Base-by-base conservation (phyloP, 257 asterid species). In the Linaria vulgaris region DNA sequence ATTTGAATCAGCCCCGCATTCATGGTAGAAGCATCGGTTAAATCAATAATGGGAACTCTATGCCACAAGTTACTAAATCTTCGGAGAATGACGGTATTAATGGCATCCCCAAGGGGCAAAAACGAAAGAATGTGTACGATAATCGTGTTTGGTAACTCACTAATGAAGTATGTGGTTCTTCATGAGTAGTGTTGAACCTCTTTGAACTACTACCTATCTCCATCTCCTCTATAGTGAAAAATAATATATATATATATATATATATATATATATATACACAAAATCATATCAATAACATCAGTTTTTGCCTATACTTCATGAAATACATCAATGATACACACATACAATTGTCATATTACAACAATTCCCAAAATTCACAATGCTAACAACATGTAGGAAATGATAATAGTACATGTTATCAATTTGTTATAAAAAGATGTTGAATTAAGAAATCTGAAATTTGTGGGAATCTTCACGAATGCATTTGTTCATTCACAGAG, bases 61-160 rank as follows among this genome's bases (percentile, higher is more conserved):
- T 49, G 69, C 77, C 79, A 75, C 21, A 79, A 63, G 21, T 59
- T 50, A 17, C 74, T 69, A 54, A 75, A 79, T 53, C 77, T 46
- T 39, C 74, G 59, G 22, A 71, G 39, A 7, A 67, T 52, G 52
- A 30, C 56, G 13, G 75, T 78, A 12, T 53, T 62, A 16, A 65
- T 41, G 2, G 59, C 78, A 44, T 71, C 83, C 6, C 15, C n/a
- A 12, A 59, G 16, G 14, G 74, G 74, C 22, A 79, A 55, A 57
- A 79, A 66, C 20, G 79, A 56, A 17, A 72, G 77, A 34, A 79
- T 69, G 9, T 57, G 68, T 24, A 61, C 21, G 30, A 79, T 71
- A 30, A 79, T 69, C 1, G 34, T 51, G 61, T 72, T 79, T 1
- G 77, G 81, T 41, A 79, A 61, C 37, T 22, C 72, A 52, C 70